Conservation (phyloP, 2,329 filamentous ascomycete genomes). For the Blastomyces emzantsi region DNA sequence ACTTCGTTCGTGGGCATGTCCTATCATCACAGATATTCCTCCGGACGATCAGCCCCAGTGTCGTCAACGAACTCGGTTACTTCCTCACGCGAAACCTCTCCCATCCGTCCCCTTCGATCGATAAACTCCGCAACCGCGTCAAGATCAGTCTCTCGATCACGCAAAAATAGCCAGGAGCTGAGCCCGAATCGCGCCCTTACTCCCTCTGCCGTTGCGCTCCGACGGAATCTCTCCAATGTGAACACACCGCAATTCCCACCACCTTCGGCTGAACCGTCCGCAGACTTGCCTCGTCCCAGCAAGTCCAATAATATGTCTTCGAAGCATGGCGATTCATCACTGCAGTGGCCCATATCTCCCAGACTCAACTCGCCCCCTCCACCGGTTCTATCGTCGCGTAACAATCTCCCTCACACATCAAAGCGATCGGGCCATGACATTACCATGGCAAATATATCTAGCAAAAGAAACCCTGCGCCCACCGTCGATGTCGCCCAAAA, state of each 20-base stretch:
- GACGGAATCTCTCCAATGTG: slow-evolving; percentile 59
- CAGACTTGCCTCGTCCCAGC: slow-evolving; percentile 55
- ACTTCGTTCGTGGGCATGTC: slow-evolving; percentile 2
- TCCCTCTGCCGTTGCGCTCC: slow-evolving; percentile 53
- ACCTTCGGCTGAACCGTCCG: slow-evolving; percentile 50
- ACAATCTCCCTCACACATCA: slow-evolving; percentile 31
- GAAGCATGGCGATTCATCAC: slow-evolving; percentile 39
- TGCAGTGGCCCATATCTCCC: slow-evolving; percentile 55
- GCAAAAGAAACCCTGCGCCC: slow-evolving; percentile 40
- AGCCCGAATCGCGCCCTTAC: slow-evolving; percentile 51
- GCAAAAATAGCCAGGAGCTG: slow-evolving; percentile 58
- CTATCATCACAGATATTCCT: slow-evolving; percentile 14
- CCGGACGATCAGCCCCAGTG: slow-evolving; percentile 24
- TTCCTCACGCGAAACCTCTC: slow-evolving; percentile 44
- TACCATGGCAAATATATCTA: slow-evolving; percentile 42
- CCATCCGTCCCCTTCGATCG: slow-evolving; percentile 28
- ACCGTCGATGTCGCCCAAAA: slow-evolving; percentile 18
- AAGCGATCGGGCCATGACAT: slow-evolving; percentile 40
- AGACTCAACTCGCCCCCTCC: slow-evolving; percentile 57
- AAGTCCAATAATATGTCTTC: slow-evolving; percentile 44
- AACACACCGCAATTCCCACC: slow-evolving; percentile 57
- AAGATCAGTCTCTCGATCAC: slow-evolving; percentile 44
- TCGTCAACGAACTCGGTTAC: slow-evolving; percentile 39
- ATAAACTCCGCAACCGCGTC: slow-evolving; percentile 26
- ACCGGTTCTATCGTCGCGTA: slow-evolving; percentile 9